Evolutionary conservation across 495 filamentous ascomycete genomes (phyloP).

Genomic region (Tuber calosporum): DNA sequence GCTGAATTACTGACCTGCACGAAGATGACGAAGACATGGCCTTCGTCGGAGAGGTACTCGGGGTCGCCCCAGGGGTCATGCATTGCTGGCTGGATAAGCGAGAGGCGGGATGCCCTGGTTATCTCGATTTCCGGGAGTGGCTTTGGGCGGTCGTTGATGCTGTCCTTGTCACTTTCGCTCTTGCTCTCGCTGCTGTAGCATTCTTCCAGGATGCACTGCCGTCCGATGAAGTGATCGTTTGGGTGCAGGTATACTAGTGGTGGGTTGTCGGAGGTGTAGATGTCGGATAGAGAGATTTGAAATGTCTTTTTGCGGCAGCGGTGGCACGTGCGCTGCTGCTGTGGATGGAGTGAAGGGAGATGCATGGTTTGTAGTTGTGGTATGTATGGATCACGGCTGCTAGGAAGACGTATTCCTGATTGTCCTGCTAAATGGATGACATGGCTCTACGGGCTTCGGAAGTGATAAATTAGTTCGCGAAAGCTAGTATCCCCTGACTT

Average conservation of each 20-base stretch:
- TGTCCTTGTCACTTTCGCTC: neutral
- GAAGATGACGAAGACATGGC: neutral
- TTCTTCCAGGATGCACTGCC: neutral
- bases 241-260: neutral
- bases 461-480: neutral
- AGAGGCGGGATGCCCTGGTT: neutral
- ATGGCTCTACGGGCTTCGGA: neutral
- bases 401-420: neutral
- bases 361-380: neutral
- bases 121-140: neutral
- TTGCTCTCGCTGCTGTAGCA: neutral
- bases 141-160: neutral
- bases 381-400: neutral
- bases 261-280: neutral
- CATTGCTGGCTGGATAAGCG: neutral
- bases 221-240: neutral
- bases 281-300: neutral
- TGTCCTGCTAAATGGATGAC: neutral
- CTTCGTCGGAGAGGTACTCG: neutral
- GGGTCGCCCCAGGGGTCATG: neutral
- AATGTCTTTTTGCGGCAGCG: neutral
- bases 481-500: neutral
- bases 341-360: neutral
- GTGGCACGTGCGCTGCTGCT: neutral
- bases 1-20: neutral